Conservation (phyloP, 2,329 filamentous ascomycete species). For the Ophiobolus disseminans region DNA sequence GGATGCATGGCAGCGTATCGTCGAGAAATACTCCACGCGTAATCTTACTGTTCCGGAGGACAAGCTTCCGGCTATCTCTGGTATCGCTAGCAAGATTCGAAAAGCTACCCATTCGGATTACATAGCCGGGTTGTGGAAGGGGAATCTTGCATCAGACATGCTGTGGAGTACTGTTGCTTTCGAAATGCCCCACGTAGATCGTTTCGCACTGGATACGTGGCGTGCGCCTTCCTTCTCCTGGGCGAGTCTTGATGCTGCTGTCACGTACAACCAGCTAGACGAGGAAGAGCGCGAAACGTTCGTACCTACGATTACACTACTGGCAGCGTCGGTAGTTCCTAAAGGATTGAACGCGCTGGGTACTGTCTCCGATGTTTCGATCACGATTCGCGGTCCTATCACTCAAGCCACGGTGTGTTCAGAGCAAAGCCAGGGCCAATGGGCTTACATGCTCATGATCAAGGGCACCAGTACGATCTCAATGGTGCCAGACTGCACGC, state of each 20-base stretch:
- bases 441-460: conserved; percentile 35
- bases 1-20: conserved; percentile 42
- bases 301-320: conserved; percentile 20
- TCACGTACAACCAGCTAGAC: conserved; percentile 31
- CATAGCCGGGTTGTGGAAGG: conserved; percentile 44
- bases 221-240: conserved; percentile 44
- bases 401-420: conserved; percentile 24
- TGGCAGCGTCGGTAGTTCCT: conserved; percentile 19
- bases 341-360: conserved; percentile 39
- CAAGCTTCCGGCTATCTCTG: conserved; percentile 44
- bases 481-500: conserved; percentile 37
- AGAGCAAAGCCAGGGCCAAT: conserved; percentile 16
- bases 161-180: conserved; percentile 33
- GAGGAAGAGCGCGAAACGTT: conserved; percentile 30
- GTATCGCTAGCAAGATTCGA: conserved; percentile 42
- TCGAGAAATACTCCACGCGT: conserved; percentile 38
- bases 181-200: conserved; percentile 3
- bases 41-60: conserved; percentile 36
- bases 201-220: conserved; percentile 28
- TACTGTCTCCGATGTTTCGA: conserved; percentile 28
- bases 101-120: conserved; percentile 39
- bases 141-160: conserved; percentile 38
- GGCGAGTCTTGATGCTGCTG: conserved; percentile 37
- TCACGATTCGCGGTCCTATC: conserved; percentile 32
- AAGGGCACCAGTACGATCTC: conserved; percentile 35